These are phyloP conservation scores for Xylariomycetidae sp. DNA, from an alignment of 2,329 filamentous ascomycete genomes.

Conservation along the genomic window DNA sequence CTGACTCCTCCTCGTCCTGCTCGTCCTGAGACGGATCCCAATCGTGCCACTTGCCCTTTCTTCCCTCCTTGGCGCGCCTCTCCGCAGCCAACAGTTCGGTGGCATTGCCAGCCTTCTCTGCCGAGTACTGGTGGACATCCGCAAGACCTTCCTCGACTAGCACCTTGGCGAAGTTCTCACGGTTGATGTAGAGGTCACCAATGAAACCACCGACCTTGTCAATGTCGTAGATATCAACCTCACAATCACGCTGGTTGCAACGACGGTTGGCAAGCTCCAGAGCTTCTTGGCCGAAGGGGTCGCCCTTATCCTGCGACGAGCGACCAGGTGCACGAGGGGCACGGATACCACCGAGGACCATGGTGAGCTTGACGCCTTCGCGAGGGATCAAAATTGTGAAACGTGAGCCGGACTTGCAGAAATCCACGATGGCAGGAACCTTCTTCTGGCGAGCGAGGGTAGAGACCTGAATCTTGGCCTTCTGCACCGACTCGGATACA, in stretches of 20 bases:
- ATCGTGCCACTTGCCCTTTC: constrained; percentile 86
- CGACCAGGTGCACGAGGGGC: constrained; percentile 72
- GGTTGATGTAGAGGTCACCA: constrained; percentile 85
- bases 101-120: constrained; percentile 88
- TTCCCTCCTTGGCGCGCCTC: constrained; percentile 78
- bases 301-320: constrained; percentile 70
- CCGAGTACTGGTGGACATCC: constrained; percentile 88
- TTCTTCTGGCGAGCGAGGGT: constrained; percentile 86
- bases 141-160: constrained; percentile 92
- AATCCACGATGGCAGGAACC: constrained; percentile 90
- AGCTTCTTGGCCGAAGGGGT: constrained; percentile 93
- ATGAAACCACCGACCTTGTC: constrained; percentile 99
- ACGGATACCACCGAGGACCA: constrained; percentile 89
- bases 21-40: constrained; percentile 88
- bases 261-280: constrained; percentile 84
- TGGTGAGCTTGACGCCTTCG: constrained; percentile 89
- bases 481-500: constrained; percentile 86
- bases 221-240: constrained; percentile 89
- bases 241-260: constrained; percentile 89
- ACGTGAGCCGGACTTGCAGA: constrained; percentile 92
- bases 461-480: constrained; percentile 89
- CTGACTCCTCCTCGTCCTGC: constrained; percentile 50
- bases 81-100: constrained; percentile 84
- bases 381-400: constrained; percentile 89
- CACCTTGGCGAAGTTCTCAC: constrained; percentile 90